A percentile compares a stretch with the other conserved stretches of the same genome.
Evolutionary conservation across 768 basidiomycete species (phyloP).

Genomic region (Stropharia rugosoannulata): DNA sequence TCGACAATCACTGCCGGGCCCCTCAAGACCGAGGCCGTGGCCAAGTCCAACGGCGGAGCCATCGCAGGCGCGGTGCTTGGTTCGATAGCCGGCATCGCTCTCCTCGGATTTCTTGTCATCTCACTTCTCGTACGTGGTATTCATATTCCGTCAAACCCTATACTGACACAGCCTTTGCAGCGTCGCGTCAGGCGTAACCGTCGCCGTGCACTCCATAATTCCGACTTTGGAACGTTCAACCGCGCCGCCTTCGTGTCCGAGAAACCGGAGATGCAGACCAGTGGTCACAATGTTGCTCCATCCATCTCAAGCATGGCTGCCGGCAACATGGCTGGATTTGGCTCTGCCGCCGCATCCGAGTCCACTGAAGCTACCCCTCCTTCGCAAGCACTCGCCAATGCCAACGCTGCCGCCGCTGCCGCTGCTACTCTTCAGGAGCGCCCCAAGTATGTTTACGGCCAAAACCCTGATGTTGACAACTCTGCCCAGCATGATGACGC

Average conservation of each 20-base stretch:
- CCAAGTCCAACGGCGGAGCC: slow-evolving; percentile 36
- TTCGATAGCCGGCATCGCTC: slow-evolving; percentile 30
- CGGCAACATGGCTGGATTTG: slow-evolving; percentile 37
- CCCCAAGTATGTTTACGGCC: slow-evolving; percentile 40
- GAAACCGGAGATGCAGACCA: slow-evolving; percentile 24
- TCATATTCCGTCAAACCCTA: not conserved
- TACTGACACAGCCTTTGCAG: not conserved
- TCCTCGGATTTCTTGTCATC: slow-evolving; percentile 36
- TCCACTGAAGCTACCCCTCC: slow-evolving; percentile 10
- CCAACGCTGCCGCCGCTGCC: slow-evolving; percentile 17
- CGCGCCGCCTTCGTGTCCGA: slow-evolving; percentile 24
- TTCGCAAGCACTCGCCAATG: slow-evolving; percentile 27
- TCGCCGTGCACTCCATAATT: slow-evolving; percentile 23
- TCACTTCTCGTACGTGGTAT: slow-evolving; percentile 34
- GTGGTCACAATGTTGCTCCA: slow-evolving; percentile 24
- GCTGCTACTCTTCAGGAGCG: slow-evolving; percentile 38
- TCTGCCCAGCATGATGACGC: slow-evolving; percentile 21
- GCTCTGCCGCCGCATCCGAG: slow-evolving; percentile 7
- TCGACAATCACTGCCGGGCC: slow-evolving; percentile 21
- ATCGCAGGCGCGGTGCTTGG: slow-evolving; percentile 43
- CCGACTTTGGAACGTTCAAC: slow-evolving; percentile 38
- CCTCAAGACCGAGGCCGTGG: slow-evolving; percentile 9
- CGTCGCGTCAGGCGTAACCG: slow-evolving; percentile 34
- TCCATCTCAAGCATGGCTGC: slow-evolving; percentile 24
- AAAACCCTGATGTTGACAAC: slow-evolving; percentile 18